Conservation (phyloP, 116 monocot species). For the Dioscorea cayenensis region DNA sequence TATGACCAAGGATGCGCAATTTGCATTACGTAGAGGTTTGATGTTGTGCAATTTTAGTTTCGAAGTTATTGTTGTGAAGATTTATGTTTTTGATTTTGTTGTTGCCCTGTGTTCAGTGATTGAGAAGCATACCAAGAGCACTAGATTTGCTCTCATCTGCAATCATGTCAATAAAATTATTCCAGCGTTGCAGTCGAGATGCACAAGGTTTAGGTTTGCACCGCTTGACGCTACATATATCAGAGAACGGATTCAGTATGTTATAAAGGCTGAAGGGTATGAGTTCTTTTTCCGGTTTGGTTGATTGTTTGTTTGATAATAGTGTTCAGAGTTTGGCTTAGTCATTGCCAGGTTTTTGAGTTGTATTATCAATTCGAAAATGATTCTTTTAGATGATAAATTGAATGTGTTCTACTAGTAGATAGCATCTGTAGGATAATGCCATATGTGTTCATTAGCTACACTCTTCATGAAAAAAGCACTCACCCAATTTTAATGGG, state of each 20-base stretch:
- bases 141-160: constrained; percentile 94
- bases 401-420: no score
- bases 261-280: constrained; percentile 88
- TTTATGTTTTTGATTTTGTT: not conserved
- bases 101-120: constrained; percentile 49
- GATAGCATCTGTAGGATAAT: no score
- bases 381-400: no score
- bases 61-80: constrained; percentile 1
- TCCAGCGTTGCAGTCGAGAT: constrained; percentile 94
- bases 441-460: no score
- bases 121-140: constrained; percentile 92
- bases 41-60: not conserved
- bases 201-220: constrained; percentile 95
- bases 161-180: constrained; percentile 99
- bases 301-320: no score
- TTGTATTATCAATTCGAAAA: no score
- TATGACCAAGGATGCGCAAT: constrained; percentile 98
- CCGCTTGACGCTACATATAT: constrained; percentile 76
- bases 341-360: no score
- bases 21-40: constrained; percentile 92
- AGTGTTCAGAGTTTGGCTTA: no score
- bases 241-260: constrained; percentile 75
- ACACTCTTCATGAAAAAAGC: no score
- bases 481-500: no score
- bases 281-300: not conserved